Evolutionary conservation across 2,329 filamentous ascomycete genomes (phyloP).

Genomic region (Dichotomopilus funicola): DNA sequence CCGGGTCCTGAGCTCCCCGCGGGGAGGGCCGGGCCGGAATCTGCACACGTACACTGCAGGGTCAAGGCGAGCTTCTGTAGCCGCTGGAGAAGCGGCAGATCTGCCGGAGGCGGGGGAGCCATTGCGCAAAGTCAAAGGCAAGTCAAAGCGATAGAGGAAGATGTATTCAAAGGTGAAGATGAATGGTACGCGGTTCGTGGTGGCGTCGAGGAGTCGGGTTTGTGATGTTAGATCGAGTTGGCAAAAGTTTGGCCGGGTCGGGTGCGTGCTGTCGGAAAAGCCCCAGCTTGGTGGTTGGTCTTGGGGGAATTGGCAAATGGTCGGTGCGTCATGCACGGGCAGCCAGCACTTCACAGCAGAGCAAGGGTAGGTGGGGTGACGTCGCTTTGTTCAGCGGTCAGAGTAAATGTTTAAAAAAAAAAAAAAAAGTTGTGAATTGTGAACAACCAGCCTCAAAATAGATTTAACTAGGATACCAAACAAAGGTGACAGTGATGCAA

Average conservation of each 20-base stretch:
- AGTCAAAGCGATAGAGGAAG: not conserved
- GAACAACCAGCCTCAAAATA: too few species aligned
- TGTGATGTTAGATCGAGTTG: slow-evolving; percentile 4
- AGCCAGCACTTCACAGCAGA: not conserved
- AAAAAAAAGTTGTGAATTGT: too few species aligned
- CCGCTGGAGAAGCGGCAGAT: slow-evolving; percentile 65
- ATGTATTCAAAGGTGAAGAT: not conserved
- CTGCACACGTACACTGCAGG: slow-evolving; percentile 69
- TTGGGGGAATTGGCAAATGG: slow-evolving; percentile 14
- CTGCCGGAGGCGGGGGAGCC: slow-evolving; percentile 68
- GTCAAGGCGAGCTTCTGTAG: slow-evolving; percentile 76
- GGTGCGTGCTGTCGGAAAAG: slow-evolving; percentile 18
- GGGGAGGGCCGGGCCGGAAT: slow-evolving; percentile 1
- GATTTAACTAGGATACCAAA: too few species aligned
- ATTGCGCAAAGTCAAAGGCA: slow-evolving; percentile 34
- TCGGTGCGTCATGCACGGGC: slow-evolving; percentile 19
- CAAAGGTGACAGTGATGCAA: too few species aligned
- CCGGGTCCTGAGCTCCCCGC: not conserved
- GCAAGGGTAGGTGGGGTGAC: slow-evolving; percentile 8
- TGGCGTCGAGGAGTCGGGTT: not conserved
- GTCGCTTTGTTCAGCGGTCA: slow-evolving; percentile 1
- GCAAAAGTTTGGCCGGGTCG: slow-evolving; percentile 7
- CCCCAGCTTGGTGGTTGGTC: slow-evolving; percentile 11
- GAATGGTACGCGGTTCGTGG: slow-evolving; percentile 5
- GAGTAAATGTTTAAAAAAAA: too few species aligned